Conservation (phyloP, 352 stramenopile genomes). For the Stephanocyclus meneghinianus region DNA sequence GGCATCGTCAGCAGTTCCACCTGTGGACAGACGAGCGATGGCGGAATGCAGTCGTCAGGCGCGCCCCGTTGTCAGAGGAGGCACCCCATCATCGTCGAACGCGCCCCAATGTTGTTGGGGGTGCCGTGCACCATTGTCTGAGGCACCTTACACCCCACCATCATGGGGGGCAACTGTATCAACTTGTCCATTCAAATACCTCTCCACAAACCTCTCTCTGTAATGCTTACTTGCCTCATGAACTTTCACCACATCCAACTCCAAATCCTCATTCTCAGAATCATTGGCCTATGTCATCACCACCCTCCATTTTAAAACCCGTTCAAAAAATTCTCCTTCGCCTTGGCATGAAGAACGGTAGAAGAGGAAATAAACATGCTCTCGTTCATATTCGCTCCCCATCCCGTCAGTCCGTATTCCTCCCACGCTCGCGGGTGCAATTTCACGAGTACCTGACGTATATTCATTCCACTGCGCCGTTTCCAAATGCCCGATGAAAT, state of each 20-base stretch:
- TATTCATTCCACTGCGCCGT: slow-evolving; percentile 38
- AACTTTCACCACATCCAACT: slow-evolving; percentile 12
- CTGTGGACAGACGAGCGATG: no score
- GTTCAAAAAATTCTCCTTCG: background rate
- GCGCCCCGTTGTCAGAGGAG: no score
- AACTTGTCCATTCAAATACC: background rate
- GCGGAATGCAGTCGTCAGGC: no score
- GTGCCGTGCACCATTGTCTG: no score
- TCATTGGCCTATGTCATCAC: slow-evolving; percentile 7
- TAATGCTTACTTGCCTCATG: background rate
- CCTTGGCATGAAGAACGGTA: slow-evolving; percentile 17
- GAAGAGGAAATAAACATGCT: slow-evolving; percentile 40
- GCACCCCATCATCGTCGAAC: no score
- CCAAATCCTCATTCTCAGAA: slow-evolving; percentile 18
- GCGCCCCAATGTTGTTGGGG: no score
- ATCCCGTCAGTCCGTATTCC: slow-evolving; percentile 51
- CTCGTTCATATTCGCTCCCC: slow-evolving; percentile 45
- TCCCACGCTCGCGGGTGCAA: slow-evolving; percentile 37
- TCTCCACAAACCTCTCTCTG: slow-evolving; percentile 8
- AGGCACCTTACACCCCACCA: no score
- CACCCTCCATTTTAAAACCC: slow-evolving; percentile 5
- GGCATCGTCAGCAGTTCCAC: no score
- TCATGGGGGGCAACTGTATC: background rate
- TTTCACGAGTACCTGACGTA: slow-evolving; percentile 33
- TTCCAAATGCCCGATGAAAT: slow-evolving; percentile 70